phyloP scores from a whole-genome alignment of 2,329 filamentous ascomycete genomes.

The Aureobasidium vineae region DNA sequence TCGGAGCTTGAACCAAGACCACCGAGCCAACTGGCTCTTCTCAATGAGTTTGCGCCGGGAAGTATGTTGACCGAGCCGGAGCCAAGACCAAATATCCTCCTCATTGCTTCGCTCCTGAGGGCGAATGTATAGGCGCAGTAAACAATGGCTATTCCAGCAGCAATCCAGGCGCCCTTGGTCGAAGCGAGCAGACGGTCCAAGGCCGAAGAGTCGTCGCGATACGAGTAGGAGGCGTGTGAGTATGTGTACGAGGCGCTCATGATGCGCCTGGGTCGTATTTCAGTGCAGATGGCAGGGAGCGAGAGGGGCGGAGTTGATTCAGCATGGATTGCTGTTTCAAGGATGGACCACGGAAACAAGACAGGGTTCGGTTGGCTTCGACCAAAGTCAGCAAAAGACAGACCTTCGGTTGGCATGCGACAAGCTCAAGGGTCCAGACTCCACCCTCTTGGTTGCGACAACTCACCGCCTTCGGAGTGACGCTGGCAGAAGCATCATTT shows the following conservation, averaged over 20 bases:
- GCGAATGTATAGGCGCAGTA: slow-evolving; percentile 38
- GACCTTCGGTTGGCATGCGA: slow-evolving; percentile 2
- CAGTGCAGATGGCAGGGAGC: neutral
- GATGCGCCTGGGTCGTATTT: slow-evolving; percentile 1
- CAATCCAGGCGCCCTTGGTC: slow-evolving; percentile 25
- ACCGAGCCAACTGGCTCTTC: slow-evolving; percentile 26
- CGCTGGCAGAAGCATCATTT: neutral
- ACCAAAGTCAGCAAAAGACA: neutral
- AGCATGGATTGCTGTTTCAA: slow-evolving; percentile 3
- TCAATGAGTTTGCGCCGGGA: slow-evolving; percentile 10
- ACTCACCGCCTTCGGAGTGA: neutral
- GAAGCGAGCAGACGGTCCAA: slow-evolving; percentile 5
- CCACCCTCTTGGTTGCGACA: neutral
- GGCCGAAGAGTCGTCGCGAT: neutral
- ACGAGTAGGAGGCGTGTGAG: slow-evolving; percentile 5
- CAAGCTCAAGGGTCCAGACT: slow-evolving; percentile 14
- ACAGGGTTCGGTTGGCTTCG: neutral
- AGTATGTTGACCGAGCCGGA: slow-evolving; percentile 35
- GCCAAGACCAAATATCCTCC: slow-evolving; percentile 42
- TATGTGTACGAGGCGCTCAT: slow-evolving; percentile 19
- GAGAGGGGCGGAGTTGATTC: neutral
- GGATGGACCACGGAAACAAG: neutral
- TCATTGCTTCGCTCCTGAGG: slow-evolving; percentile 42
- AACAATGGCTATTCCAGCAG: slow-evolving; percentile 32
- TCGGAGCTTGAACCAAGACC: slow-evolving; percentile 30